Conservation (phyloP, 805 yeast species). For the Nakazawaea ambrosiae region DNA sequence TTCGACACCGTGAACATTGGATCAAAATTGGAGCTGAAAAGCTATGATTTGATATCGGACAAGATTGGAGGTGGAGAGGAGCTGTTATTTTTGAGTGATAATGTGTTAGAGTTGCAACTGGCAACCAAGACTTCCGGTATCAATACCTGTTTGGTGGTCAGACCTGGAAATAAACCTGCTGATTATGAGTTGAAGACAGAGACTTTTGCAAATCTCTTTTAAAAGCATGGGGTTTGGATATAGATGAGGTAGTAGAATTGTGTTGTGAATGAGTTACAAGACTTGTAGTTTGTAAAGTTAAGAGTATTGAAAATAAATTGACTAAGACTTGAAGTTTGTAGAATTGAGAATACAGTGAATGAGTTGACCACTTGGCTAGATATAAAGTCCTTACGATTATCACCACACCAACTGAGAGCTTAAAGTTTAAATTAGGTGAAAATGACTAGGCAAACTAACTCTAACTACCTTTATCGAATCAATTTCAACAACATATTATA, state of each 20-base stretch:
- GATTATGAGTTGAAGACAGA: slow-evolving; percentile 26
- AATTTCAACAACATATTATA: too few relatives aligned
- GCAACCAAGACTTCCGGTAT: slow-evolving; percentile 47
- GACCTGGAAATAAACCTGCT: slow-evolving; percentile 67
- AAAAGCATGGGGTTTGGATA: too few relatives aligned
- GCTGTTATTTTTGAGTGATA: slow-evolving; percentile 73
- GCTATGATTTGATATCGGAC: slow-evolving; percentile 51
- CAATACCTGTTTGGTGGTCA: slow-evolving; percentile 46
- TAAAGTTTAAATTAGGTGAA: background rate
- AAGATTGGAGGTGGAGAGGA: slow-evolving; percentile 27
- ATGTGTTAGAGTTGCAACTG: slow-evolving; percentile 68
- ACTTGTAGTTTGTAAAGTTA: too few relatives aligned
- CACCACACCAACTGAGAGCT: background rate
- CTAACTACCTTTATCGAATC: too few relatives aligned
- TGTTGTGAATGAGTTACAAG: too few relatives aligned
- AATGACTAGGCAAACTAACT: too few relatives aligned
- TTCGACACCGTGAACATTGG: slow-evolving; percentile 87
- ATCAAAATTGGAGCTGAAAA: slow-evolving; percentile 45
- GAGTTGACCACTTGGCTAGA: too few relatives aligned
- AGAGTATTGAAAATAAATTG: too few relatives aligned
- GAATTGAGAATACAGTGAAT: too few relatives aligned
- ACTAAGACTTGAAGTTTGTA: too few relatives aligned
- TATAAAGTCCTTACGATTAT: too few relatives aligned
- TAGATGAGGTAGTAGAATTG: too few relatives aligned
- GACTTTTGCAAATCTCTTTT: slow-evolving; percentile 22